Percentiles rank a stretch among this genome's conserved stretches.
These are phyloP conservation scores for Pseudocercospora pini-densiflorae DNA, from an alignment of 2,329 filamentous ascomycete genomes.

Conservation along the genomic window DNA sequence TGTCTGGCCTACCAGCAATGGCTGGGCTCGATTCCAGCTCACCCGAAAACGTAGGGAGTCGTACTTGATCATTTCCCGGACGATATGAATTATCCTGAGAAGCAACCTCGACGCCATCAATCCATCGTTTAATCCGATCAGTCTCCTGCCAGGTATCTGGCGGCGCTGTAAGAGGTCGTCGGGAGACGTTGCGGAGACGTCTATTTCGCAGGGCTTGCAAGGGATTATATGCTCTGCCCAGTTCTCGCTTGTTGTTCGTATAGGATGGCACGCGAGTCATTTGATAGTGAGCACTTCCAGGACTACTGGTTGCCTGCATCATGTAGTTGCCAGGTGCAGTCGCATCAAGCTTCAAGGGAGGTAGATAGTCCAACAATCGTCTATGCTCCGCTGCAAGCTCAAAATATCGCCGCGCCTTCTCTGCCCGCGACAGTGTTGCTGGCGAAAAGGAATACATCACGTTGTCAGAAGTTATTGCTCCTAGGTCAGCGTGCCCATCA, in stretches of 20 bases:
- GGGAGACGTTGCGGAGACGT: slow-evolving; percentile 79
- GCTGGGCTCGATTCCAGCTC: slow-evolving; percentile 31
- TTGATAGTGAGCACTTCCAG: slow-evolving; percentile 47
- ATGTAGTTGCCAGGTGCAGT: slow-evolving; percentile 48
- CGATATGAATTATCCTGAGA: slow-evolving; percentile 46
- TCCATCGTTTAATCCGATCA: slow-evolving; percentile 73
- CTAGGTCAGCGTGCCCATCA: slow-evolving; percentile 10
- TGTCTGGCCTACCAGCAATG: slow-evolving; percentile 13
- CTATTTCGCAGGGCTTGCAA: slow-evolving; percentile 91
- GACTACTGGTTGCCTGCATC: slow-evolving; percentile 45
- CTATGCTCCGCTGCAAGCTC: slow-evolving; percentile 87
- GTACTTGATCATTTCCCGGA: slow-evolving; percentile 38
- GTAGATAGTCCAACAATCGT: slow-evolving; percentile 75
- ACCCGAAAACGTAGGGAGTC: slow-evolving; percentile 36
- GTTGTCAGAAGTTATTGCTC: slow-evolving; percentile 24
- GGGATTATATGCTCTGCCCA: slow-evolving; percentile 83
- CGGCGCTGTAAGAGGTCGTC: slow-evolving; percentile 73
- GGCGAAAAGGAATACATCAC: slow-evolving; percentile 73
- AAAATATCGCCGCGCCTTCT: slow-evolving; percentile 82
- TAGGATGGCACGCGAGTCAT: slow-evolving; percentile 45
- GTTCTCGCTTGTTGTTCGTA: slow-evolving; percentile 41
- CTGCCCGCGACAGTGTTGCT: slow-evolving; percentile 78
- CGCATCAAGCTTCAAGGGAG: slow-evolving; percentile 66
- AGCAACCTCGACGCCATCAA: slow-evolving; percentile 67
- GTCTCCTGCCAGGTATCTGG: slow-evolving; percentile 78